Evolutionary conservation across 768 basidiomycete genomes (phyloP).

Genomic region (Ramaria sp.): DNA sequence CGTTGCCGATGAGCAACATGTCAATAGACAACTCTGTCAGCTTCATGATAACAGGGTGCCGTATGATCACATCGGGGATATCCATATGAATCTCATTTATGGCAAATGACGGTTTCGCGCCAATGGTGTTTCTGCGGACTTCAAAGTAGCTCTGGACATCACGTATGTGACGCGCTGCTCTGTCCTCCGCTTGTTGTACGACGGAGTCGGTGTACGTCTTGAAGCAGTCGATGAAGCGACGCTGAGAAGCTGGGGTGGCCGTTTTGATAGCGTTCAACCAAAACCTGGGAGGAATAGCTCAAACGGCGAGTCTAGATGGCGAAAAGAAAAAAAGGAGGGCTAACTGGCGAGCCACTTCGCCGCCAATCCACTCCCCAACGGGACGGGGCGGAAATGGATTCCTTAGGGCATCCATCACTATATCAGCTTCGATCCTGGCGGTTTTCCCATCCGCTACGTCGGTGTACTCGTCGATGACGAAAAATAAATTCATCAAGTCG

Average conservation of each 20-base stretch:
- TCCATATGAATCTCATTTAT: conserved; percentile 10
- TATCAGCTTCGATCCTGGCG: conserved; percentile 22
- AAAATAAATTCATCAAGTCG: conserved; percentile 42
- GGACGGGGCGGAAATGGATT: conserved; percentile 27
- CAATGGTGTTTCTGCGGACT: conserved; percentile 18
- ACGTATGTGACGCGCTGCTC: conserved; percentile 12
- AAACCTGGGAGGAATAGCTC: neutral
- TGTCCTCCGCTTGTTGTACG: conserved; percentile 17
- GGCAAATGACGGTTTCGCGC: conserved; percentile 15
- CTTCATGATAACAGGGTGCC: conserved; percentile 13
- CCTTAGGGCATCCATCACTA: conserved; percentile 29
- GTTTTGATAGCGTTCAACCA: neutral
- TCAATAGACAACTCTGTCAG: conserved; percentile 13
- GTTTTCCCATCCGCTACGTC: conserved; percentile 26
- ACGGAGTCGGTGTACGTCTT: conserved; percentile 16
- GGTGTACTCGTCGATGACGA: conserved; percentile 39
- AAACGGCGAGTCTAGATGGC: neutral
- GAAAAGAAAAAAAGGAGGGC: neutral
- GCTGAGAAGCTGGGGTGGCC: neutral
- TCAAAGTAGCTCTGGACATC: conserved; percentile 16
- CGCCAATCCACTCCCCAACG: conserved; percentile 24
- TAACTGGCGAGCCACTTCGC: conserved; percentile 21
- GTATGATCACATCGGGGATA: conserved; percentile 15
- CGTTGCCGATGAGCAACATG: conserved; percentile 20
- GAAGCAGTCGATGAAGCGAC: conserved; percentile 16